phyloP scores from a whole-genome alignment of 2,329 filamentous ascomycete species.

The Fusarium sp. region DNA sequence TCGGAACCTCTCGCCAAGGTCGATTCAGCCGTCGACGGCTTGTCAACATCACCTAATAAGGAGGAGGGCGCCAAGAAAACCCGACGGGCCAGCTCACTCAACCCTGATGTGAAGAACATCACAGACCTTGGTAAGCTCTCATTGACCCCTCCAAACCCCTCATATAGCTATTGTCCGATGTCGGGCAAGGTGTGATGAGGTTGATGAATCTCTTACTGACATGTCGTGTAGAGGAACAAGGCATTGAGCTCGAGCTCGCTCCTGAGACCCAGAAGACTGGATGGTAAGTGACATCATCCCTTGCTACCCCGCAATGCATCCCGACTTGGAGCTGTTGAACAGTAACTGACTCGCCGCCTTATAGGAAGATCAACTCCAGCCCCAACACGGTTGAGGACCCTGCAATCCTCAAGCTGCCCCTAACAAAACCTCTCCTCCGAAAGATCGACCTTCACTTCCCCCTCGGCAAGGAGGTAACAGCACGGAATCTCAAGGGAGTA shows the following conservation, averaged over 20 bases:
- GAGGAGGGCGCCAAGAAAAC: constrained; percentile 56
- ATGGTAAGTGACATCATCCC: constrained; percentile 73
- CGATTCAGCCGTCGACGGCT: constrained; percentile 90
- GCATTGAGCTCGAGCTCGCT: constrained; percentile 80
- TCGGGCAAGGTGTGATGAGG: constrained; percentile 6
- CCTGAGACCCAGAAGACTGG: constrained; percentile 89
- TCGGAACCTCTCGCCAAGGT: constrained; percentile 82
- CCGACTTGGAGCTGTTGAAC: background rate
- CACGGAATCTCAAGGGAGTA: constrained; percentile 92
- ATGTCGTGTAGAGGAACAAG: constrained; percentile 75
- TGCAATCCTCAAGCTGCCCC: constrained; percentile 84
- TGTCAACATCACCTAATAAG: constrained; percentile 79
- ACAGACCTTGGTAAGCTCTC: constrained; percentile 82
- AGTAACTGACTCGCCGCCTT: constrained; percentile 23
- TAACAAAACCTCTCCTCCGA: constrained; percentile 88
- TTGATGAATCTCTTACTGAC: constrained; percentile 33
- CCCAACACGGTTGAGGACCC: constrained; percentile 84
- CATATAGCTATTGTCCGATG: constrained; percentile 23
- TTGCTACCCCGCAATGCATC: constrained; percentile 21
- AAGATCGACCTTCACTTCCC: constrained; percentile 96
- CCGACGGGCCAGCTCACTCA: constrained; percentile 81
- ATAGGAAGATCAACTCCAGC: constrained; percentile 95
- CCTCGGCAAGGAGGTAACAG: constrained; percentile 87
- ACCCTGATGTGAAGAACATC: constrained; percentile 80
- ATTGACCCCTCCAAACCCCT: constrained; percentile 4